Base-by-base conservation (phyloP, 805 yeast species). In the Metschnikowia hibisci region DNA sequence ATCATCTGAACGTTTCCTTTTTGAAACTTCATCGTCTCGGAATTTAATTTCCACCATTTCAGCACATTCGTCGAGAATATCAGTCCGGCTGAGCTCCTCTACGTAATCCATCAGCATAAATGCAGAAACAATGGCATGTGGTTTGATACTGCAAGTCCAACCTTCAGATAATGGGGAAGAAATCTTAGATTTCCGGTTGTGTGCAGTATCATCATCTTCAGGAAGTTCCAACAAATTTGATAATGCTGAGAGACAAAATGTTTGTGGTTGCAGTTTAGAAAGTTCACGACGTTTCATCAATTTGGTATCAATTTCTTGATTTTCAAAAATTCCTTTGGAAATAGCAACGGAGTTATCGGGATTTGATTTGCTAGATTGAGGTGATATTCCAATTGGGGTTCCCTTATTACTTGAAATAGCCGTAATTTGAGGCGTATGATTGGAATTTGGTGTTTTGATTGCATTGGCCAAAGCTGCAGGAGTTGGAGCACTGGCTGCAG, bases 201-300 rank as follows among this genome's bases (percentile, higher is more conserved):
- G 32, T 15, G 33, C 23, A 9, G 32, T 30, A 4, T 34, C 48
- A n/a, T 31, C 27, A 3, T 34, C 64, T 10, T 68, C 76, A 7
- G 69, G 71, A 20, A 78, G 52, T 32, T 72, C 77, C 46, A 78
- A 61, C 29, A 74, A 60, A 54, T 78, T 77, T 7, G 78, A 71
- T 42, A 78, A 61, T 2, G 80, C 73, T 0, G 80, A 74, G 36
- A 71, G 64, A 51, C 78, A 73, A 55, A 74, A 78, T 41, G 63
- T 61, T 34, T 71, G 69, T 0, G 81, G 77, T 52, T 78, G 77
- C 16, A 58, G 46, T 39, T 57, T 57, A 1, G 74, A 71, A 33
- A 78, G 62, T 39, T 72, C 78, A 34, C 78, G 64, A 42, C 82
- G 60, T 46, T 62, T 69, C 35, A 64, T 64, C 47, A 75, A 60